Evolutionary conservation across 2,329 filamentous ascomycete genomes (phyloP).

Genomic region (Aspergillus sp.): DNA sequence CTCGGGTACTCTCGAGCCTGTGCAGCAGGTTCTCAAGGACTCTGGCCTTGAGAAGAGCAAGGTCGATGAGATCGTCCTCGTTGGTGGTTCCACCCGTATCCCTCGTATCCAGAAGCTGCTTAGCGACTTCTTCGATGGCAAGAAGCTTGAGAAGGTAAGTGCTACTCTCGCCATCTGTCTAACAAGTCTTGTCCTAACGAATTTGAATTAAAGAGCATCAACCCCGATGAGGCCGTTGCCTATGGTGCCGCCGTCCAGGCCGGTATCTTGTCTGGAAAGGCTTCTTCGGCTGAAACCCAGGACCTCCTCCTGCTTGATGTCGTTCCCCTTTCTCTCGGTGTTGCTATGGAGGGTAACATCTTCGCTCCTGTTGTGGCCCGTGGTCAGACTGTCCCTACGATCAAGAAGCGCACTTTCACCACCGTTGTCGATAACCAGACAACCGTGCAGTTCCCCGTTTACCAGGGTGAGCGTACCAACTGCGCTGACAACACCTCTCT

Average conservation of each 20-base stretch:
- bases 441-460: slow-evolving; percentile 88
- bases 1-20: slow-evolving; percentile 88
- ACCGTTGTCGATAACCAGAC: slow-evolving; percentile 68
- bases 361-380: slow-evolving; percentile 90
- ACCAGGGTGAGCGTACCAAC: slow-evolving; percentile 95
- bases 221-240: slow-evolving; percentile 98
- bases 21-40: slow-evolving; percentile 96
- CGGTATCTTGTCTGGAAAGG: slow-evolving; percentile 97
- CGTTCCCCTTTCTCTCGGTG: slow-evolving; percentile 92
- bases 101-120: slow-evolving; percentile 98
- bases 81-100: slow-evolving; percentile 98
- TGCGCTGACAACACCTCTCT: slow-evolving; percentile 98
- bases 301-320: slow-evolving; percentile 97
- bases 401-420: slow-evolving; percentile 89
- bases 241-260: slow-evolving; percentile 99
- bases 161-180: neutral
- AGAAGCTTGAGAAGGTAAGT: slow-evolving; percentile 92
- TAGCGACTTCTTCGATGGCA: slow-evolving; percentile 98
- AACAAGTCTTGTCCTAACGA: neutral
- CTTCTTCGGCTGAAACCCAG: slow-evolving; percentile 87
- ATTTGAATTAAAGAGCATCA: slow-evolving; percentile 67
- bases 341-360: slow-evolving; percentile 99
- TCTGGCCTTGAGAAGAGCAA: slow-evolving; percentile 81
- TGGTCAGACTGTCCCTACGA: slow-evolving; percentile 71
- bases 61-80: slow-evolving; percentile 98